Percentiles rank a stretch among this genome's conserved stretches.
Evolutionary conservation across 257 asterid genomes (phyloP).

Genomic region (Plantago ovata): DNA sequence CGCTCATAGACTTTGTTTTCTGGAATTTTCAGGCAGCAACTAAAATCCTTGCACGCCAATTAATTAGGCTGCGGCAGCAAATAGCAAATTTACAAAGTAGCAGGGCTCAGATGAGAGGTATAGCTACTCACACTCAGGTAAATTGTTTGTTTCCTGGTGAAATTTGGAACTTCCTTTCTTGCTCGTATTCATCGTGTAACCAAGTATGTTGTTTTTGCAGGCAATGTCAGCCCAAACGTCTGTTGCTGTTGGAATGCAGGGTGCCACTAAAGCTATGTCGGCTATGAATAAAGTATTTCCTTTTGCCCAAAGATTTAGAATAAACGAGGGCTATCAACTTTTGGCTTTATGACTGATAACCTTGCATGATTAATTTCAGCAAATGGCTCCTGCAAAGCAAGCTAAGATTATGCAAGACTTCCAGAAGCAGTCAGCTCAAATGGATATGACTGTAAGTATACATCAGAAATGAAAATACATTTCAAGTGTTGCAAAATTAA

Average conservation of each 20-base stretch:
- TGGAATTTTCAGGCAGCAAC: conserved; percentile 67
- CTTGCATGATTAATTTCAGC: conserved; percentile 40
- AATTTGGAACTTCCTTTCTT: conserved; percentile 7
- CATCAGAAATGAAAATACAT: neutral
- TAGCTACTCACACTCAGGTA: conserved; percentile 93
- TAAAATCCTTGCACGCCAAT: conserved; percentile 81
- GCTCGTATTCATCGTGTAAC: conserved; percentile 11
- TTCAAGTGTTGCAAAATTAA: conserved; percentile 2
- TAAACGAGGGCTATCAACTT: neutral
- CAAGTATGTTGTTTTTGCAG: conserved; percentile 34
- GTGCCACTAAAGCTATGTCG: conserved; percentile 92
- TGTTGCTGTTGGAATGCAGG: conserved; percentile 88
- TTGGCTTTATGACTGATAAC: neutral
- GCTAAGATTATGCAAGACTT: conserved; percentile 76
- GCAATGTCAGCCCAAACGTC: conserved; percentile 92
- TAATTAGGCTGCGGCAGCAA: conserved; percentile 88
- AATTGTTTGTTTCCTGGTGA: neutral
- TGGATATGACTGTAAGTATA: conserved; percentile 84
- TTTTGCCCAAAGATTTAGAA: neutral
- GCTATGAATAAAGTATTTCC: conserved; percentile 79
- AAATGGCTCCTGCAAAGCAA: conserved; percentile 92
- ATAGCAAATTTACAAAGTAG: conserved; percentile 87
- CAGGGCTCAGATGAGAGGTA: conserved; percentile 96
- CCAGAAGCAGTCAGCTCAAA: conserved; percentile 90
- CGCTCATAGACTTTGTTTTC: conserved; percentile 11